These are phyloP conservation scores for Wakefieldia striispora DNA, from an alignment of 768 basidiomycete species.

Conservation along the genomic window DNA sequence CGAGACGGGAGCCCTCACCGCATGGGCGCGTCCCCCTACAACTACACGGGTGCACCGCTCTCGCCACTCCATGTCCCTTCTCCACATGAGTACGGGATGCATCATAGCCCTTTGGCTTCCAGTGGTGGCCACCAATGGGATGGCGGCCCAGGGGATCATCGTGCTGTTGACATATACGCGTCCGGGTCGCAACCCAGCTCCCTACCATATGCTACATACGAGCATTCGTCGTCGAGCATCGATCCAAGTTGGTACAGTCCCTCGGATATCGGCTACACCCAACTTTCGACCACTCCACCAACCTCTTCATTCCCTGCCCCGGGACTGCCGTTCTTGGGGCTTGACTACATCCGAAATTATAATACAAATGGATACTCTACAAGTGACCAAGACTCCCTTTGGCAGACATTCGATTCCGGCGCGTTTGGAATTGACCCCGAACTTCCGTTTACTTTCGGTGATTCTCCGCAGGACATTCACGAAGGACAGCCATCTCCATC, in stretches of 20 bases:
- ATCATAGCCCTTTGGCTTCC: slow-evolving; percentile 31
- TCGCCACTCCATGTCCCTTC: slow-evolving; percentile 53
- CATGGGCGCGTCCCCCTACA: slow-evolving; percentile 43
- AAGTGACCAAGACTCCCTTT: slow-evolving; percentile 42
- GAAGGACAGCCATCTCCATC: slow-evolving; percentile 31
- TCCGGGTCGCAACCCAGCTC: slow-evolving; percentile 34
- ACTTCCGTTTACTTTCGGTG: slow-evolving; percentile 61
- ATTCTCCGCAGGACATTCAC: slow-evolving; percentile 29
- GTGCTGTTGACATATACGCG: slow-evolving; percentile 45
- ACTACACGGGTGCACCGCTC: slow-evolving; percentile 43
- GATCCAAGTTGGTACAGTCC: slow-evolving; percentile 38
- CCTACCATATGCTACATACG: slow-evolving; percentile 46
- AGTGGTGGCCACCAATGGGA: slow-evolving; percentile 43
- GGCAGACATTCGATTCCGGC: slow-evolving; percentile 66
- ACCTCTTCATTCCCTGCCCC: slow-evolving; percentile 64
- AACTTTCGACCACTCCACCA: slow-evolving; percentile 57
- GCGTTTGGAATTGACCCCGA: slow-evolving; percentile 79
- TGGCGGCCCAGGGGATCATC: slow-evolving; percentile 37
- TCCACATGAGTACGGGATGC: slow-evolving; percentile 52
- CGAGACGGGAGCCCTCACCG: slow-evolving; percentile 58
- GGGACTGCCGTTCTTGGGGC: slow-evolving; percentile 79
- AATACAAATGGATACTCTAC: slow-evolving; percentile 43
- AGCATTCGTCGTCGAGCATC: slow-evolving; percentile 38
- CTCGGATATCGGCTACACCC: slow-evolving; percentile 41
- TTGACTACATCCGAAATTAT: slow-evolving; percentile 83